phyloP scores from a whole-genome alignment of 768 basidiomycete species.

The Jaapia argillacea region DNA sequence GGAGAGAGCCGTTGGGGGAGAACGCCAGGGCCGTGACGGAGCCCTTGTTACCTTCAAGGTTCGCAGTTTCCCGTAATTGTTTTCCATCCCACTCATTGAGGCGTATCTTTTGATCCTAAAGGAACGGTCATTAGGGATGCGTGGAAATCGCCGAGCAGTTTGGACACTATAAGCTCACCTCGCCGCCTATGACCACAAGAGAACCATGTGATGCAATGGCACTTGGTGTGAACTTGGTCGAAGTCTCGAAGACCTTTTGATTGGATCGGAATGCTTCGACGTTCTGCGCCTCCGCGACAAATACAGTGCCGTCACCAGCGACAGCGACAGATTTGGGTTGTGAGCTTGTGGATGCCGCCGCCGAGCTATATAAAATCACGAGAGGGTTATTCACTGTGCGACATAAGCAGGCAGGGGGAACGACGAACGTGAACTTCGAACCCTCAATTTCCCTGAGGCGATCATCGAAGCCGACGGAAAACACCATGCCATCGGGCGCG shows the following conservation, averaged over 20 bases:
- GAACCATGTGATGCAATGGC: slow-evolving; percentile 42
- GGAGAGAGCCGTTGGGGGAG: slow-evolving; percentile 61
- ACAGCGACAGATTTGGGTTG: slow-evolving; percentile 65
- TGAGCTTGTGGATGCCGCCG: slow-evolving; percentile 38
- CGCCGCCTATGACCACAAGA: slow-evolving; percentile 63
- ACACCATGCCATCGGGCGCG: slow-evolving; percentile 39
- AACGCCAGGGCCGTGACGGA: slow-evolving; percentile 68
- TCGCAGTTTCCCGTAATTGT: slow-evolving; percentile 40
- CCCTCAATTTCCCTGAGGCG: slow-evolving; percentile 54
- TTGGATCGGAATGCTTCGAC: slow-evolving; percentile 64
- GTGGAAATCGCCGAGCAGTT: slow-evolving; percentile 7
- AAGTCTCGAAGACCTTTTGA: slow-evolving; percentile 52
- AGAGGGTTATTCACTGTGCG: not conserved
- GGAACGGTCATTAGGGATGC: too few species aligned
- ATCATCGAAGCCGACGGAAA: slow-evolving; percentile 78
- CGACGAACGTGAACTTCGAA: slow-evolving; percentile 40
- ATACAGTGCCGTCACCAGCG: slow-evolving; percentile 50
- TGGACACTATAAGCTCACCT: slow-evolving; percentile 37
- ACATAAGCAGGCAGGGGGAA: slow-evolving; percentile 1
- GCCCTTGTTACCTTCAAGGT: slow-evolving; percentile 61
- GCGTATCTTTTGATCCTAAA: slow-evolving; percentile 63
- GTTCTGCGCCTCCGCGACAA: slow-evolving; percentile 45
- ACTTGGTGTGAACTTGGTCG: slow-evolving; percentile 41
- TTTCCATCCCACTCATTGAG: slow-evolving; percentile 68
- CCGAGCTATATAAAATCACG: slow-evolving; percentile 27